These are phyloP conservation scores for Trypanosoma lewisi DNA, from an alignment of 208 protist genomes.

Conservation along the genomic window DNA sequence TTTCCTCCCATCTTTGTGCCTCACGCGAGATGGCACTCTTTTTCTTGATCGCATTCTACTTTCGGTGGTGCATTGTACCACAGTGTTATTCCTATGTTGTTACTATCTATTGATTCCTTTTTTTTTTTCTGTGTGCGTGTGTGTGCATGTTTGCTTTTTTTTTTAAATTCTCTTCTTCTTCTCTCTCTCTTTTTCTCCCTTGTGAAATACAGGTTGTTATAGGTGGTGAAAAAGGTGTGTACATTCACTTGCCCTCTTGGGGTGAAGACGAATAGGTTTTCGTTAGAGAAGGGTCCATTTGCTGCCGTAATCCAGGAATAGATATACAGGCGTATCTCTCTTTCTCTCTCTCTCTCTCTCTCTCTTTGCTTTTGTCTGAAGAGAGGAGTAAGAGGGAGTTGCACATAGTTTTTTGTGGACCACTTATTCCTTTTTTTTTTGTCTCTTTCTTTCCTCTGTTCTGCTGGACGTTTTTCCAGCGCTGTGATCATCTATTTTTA, in stretches of 20 bases:
- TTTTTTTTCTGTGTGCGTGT: not conserved
- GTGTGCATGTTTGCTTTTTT: constrained; percentile 19
- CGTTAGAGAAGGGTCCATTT: too few species aligned
- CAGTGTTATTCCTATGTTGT: not conserved
- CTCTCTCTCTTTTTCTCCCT: constrained; percentile 6
- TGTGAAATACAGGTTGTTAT: not conserved
- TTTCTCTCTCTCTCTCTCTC: too few species aligned
- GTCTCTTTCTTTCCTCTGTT: too few species aligned
- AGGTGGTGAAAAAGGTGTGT: not conserved
- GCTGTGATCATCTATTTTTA: not conserved
- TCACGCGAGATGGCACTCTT: not conserved
- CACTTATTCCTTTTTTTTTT: too few species aligned
- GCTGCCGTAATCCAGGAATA: too few species aligned
- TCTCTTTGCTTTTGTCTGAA: too few species aligned
- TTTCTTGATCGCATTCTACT: not conserved
- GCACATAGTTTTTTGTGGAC: too few species aligned
- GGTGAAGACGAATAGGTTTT: too few species aligned
- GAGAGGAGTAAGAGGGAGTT: too few species aligned
- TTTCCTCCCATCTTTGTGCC: not conserved
- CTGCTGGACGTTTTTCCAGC: too few species aligned
- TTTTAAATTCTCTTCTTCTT: constrained; percentile 12
- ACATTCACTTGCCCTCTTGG: too few species aligned
- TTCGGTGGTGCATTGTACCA: not conserved
- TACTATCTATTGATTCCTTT: not conserved
- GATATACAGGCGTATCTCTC: too few species aligned